Conservation (phyloP, 768 basidiomycete genomes). For the Basidioascus undulatus region DNA sequence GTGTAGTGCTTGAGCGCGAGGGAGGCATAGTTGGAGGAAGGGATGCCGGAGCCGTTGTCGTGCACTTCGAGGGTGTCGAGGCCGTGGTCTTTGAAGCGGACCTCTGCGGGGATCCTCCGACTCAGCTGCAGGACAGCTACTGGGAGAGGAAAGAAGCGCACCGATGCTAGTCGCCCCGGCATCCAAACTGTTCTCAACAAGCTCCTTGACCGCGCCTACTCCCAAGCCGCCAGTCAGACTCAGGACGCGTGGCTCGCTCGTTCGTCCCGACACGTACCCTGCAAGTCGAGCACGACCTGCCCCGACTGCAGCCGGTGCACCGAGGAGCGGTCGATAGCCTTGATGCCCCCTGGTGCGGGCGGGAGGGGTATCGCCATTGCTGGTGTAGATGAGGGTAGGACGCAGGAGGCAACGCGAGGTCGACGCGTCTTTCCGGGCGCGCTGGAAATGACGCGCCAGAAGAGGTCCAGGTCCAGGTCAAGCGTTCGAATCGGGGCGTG, state of each 20-base stretch:
- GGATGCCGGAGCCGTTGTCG: conserved; percentile 77
- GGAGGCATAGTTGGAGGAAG: background rate
- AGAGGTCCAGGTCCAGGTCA: no score
- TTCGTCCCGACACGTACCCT: conserved; percentile 15
- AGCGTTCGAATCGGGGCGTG: no score
- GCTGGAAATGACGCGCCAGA: no score
- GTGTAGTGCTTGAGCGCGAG: conserved; percentile 78
- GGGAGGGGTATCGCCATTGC: no score
- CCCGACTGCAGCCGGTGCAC: conserved; percentile 79
- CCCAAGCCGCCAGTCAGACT: background rate
- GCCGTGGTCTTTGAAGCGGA: conserved; percentile 73
- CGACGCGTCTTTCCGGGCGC: no score
- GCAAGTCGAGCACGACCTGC: conserved; percentile 81
- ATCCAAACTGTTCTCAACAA: conserved; percentile 87
- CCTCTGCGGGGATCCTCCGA: conserved; percentile 37
- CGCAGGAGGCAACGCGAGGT: no score
- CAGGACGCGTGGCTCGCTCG: background rate
- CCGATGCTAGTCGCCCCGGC: conserved; percentile 73
- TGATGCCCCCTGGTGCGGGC: conserved; percentile 21
- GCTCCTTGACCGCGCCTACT: conserved; percentile 45
- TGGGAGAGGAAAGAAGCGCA: conserved; percentile 17
- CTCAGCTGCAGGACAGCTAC: background rate
- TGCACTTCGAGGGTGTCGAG: conserved; percentile 58
- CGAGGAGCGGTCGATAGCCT: conserved; percentile 46
- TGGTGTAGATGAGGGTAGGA: no score